These are phyloP conservation scores for Fraxinus pennsylvanica DNA, from an alignment of 257 asterid species.

Conservation along the genomic window DNA sequence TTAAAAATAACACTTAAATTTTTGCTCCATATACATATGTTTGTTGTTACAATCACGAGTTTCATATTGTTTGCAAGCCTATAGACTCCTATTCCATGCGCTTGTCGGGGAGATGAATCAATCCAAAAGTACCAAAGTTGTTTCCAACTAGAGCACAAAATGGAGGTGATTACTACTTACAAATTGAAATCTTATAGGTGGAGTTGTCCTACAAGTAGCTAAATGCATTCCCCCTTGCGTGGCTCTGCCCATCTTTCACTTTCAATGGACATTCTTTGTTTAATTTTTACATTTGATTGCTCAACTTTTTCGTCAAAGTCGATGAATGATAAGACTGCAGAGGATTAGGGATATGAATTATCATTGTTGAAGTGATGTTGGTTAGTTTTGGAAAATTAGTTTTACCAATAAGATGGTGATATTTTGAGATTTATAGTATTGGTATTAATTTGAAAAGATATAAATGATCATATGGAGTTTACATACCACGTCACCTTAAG, in stretches of 20 bases:
- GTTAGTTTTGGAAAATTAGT: background rate
- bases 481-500: too few species aligned
- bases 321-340: background rate
- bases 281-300: background rate
- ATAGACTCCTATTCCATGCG: background rate
- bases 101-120: background rate
- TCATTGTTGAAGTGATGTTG: background rate
- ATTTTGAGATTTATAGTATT: background rate
- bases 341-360: background rate
- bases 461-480: too few species aligned
- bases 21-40: too few species aligned
- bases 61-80: background rate
- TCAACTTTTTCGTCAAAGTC: background rate
- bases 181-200: background rate
- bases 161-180: background rate
- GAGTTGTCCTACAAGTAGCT: background rate
- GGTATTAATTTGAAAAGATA: background rate
- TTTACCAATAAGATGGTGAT: background rate
- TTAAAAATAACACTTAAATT: slow-evolving; percentile 3
- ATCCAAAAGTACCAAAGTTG: background rate
- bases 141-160: background rate
- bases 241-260: background rate
- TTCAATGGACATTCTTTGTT: background rate
- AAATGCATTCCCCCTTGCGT: slow-evolving; percentile 2
- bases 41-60: too few species aligned